Evolutionary conservation across 2,329 filamentous ascomycete species (phyloP), one percentile per base, ranked within the genome.

Genomic region (Nigrograna mackinnonii): DNA sequence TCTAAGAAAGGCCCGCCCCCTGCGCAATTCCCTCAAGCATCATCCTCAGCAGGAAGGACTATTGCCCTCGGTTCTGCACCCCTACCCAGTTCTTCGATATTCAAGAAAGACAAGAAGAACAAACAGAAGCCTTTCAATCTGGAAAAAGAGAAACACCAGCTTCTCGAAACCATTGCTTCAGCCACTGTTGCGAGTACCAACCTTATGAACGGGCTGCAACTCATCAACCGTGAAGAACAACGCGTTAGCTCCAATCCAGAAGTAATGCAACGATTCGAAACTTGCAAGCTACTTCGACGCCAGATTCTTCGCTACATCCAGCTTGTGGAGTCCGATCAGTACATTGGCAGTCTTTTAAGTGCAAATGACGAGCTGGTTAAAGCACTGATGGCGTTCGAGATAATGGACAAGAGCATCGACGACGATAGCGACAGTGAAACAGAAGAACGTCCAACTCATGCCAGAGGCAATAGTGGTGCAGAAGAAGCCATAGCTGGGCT

Each of bases 331-430:
- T 86, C 66, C 2, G 92, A 97, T 61, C 85, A 97, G 60, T 96
- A 88, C 78, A 84, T 99, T 6, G 94, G 92, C 31, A 86, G 89
- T 47, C 78, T 99, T 4, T 84, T 99, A 14, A 89, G 94, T 59
- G 91, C 92, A 51, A 97, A 99, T 59, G 94, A 99, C 58, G 89
- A 95, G 68, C 84, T 99, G n/a, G 89, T 97, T 30, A 86, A 86
- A 48, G 90, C 91, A 2, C 78, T 99, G 43, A 96, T 95, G 82
- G 88, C 91, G 0, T 99, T 91, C 62, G 92, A 97, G 69, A 89
- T 96, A 56, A 82, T 97, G 50, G 92, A 99, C 64, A 84, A 86
- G 47, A 91, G 88, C 35, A 87, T 92, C 50, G 87, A 90, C 52
- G 81, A 85, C 49, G 83, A 86, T 55, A 84, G 81, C 45, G 81